These are phyloP conservation scores for Sungouiozyma ichnusensis DNA, from an alignment of 805 yeast species.

Conservation along the genomic window DNA sequence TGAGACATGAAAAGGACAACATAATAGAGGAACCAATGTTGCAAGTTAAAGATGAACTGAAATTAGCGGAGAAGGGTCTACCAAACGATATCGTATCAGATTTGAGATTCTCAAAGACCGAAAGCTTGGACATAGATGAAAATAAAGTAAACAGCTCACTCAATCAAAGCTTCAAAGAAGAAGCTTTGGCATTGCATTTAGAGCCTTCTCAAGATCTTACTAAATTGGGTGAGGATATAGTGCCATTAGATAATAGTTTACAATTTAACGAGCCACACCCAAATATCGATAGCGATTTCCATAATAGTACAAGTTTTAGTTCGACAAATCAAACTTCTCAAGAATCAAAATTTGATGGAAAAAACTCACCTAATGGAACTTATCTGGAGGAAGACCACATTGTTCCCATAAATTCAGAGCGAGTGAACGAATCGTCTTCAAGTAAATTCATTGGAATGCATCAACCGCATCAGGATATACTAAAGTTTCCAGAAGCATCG, in stretches of 20 bases:
- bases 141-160: neutral
- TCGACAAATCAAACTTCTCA: too few relatives aligned
- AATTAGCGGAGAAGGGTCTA: neutral
- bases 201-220: neutral
- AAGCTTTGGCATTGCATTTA: neutral
- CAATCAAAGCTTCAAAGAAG: neutral
- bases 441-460: too few relatives aligned
- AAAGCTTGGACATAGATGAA: neutral
- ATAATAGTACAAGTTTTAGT: too few relatives aligned
- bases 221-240: neutral
- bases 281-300: too few relatives aligned
- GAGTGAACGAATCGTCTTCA: too few relatives aligned
- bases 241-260: too few relatives aligned
- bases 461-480: too few relatives aligned
- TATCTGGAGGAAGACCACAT: too few relatives aligned
- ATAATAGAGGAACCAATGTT: neutral
- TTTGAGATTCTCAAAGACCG: neutral
- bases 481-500: neutral
- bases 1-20: neutral
- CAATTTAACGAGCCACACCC: too few relatives aligned
- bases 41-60: neutral
- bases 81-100: neutral
- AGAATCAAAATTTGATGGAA: too few relatives aligned
- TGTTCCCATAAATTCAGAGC: too few relatives aligned
- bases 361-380: too few relatives aligned